Conservation (phyloP, 169 alveolate species). For the Plasmodium gonderi region DNA sequence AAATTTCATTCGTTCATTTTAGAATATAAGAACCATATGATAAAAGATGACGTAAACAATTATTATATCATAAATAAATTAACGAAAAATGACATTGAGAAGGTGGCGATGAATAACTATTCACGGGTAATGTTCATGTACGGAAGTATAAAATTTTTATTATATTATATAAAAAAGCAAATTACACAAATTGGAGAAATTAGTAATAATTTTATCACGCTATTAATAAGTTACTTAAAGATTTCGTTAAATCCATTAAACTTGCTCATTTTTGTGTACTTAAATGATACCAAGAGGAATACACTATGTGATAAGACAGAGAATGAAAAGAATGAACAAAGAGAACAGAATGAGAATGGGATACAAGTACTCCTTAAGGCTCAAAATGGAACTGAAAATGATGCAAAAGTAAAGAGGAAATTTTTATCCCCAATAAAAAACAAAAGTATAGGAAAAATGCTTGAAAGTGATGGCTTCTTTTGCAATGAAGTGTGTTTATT, state of each 20-base stretch:
- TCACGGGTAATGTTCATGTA: constrained; percentile 41
- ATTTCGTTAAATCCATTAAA: constrained; percentile 41
- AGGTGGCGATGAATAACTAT: constrained; percentile 21
- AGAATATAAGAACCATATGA: constrained; percentile 23
- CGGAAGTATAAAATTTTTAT: constrained; percentile 41
- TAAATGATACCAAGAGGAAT: background rate
- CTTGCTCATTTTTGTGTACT: constrained; percentile 45
- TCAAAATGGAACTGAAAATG: background rate
- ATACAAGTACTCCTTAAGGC: background rate
- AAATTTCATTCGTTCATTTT: constrained; percentile 66
- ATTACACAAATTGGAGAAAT: background rate
- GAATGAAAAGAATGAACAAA: background rate
- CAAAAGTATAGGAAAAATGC: background rate
- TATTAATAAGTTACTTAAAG: constrained; percentile 15
- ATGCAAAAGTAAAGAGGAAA: background rate
- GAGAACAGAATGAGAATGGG: background rate
- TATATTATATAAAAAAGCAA: constrained; percentile 38
- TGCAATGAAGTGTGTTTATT: constrained; percentile 46
- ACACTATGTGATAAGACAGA: background rate
- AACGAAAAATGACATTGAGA: constrained; percentile 36
- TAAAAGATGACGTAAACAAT: constrained; percentile 13
- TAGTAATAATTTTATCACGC: background rate
- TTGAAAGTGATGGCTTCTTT: constrained; percentile 3
- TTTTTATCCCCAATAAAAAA: background rate
- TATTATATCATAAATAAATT: constrained; percentile 37